Evolutionary conservation across 2,329 filamentous ascomycete genomes (phyloP).

Genomic region (Colletotrichum shisoi): DNA sequence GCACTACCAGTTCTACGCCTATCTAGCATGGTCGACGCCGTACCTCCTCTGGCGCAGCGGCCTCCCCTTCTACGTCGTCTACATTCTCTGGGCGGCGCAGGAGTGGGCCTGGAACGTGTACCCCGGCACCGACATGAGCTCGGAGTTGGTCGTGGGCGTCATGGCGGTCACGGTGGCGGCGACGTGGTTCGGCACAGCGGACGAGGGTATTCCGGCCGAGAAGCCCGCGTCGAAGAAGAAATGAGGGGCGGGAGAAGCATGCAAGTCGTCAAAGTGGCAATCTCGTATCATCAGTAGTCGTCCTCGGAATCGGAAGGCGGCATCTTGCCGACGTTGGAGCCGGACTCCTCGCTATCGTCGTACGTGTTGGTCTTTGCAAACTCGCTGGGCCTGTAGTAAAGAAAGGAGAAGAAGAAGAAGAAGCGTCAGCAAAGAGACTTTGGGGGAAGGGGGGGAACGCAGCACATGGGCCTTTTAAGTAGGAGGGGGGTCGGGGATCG

Average conservation of each 20-base stretch:
- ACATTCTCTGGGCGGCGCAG: conserved; percentile 76
- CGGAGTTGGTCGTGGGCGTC: conserved; percentile 71
- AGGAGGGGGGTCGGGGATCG: no score
- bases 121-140: conserved; percentile 72
- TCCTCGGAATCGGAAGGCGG: conserved; percentile 83
- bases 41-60: conserved; percentile 85
- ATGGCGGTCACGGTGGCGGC: conserved; percentile 72
- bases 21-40: conserved; percentile 87
- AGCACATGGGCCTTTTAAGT: no score
- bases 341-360: conserved; percentile 75
- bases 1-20: conserved; percentile 96
- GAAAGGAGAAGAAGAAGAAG: no score
- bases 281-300: conserved; percentile 50
- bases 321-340: conserved; percentile 84
- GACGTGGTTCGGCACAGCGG: conserved; percentile 65
- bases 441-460: not conserved
- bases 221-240: conserved; percentile 42
- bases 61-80: conserved; percentile 71
- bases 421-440: not conserved
- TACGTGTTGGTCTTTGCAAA: conserved; percentile 72
- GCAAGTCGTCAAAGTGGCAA: conserved; percentile 16
- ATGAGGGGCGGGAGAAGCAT: conserved; percentile 17
- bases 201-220: conserved; percentile 47
- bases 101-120: conserved; percentile 96
- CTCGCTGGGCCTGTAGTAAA: conserved; percentile 72